Evolutionary conservation across 441 rosid genomes (phyloP), one percentile per base, ranked within the genome.

Genomic region (Aleurites moluccanus): DNA sequence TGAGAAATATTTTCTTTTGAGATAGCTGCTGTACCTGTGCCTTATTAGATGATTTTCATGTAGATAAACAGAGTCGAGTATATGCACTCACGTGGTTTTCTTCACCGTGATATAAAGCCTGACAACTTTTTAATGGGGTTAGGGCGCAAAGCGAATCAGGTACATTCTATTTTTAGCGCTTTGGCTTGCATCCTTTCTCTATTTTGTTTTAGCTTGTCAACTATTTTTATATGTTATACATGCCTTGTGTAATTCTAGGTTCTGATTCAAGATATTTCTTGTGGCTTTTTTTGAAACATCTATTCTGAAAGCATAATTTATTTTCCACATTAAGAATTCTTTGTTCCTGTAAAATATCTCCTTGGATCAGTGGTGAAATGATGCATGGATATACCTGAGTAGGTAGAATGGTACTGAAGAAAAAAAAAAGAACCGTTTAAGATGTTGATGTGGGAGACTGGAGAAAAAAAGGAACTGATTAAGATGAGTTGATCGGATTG

Each of bases 61-160:
- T 82, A 92, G 99, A 89, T 96, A 74, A 92, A 88, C 84, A 91
- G 98, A 88, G 96, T 96, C 61, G 99, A 96, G 65, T 94, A 88
- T 74, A 89, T 94, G 98, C 99, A 96, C 72, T 86, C 97, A 28
- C 85, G 93, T 65, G 98, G 99, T 65, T 94, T 96, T 82, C 99
- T 96, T 87, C 99, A 96, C 82, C 95, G 99, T 78, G 99, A 96
- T 81, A 94, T 96, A 79, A 96, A 96, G 86, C 99, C 99, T 53
- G 99, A 96, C 85, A 96, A 96, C 78, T 96, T 94, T 75, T 85
- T 96, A 74, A 94, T 96, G 98, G 99, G 99, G 49, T 82, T 92
- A 33, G 98, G 98, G 52, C 95, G 97, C 70, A 96, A 94, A 86
- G 98, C 98, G 64, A 94, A 94, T 89, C 98, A 94, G 94, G 99